phyloP scores from a whole-genome alignment of 371 early-diverging fungal species.

The Rhizopus sp. region DNA sequence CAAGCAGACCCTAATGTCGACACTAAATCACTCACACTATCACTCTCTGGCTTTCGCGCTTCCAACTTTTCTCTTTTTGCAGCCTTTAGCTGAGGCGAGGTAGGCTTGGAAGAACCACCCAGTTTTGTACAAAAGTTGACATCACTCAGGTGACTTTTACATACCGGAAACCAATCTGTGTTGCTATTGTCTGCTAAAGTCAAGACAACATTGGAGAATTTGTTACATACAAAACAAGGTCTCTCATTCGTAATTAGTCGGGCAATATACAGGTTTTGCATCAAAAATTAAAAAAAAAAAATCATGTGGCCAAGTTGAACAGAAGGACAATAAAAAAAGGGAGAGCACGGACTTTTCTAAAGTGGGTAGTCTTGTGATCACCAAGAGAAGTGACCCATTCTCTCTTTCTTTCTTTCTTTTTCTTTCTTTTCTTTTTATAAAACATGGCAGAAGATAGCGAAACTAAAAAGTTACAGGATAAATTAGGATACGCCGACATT shows the following conservation, averaged over 20 bases:
- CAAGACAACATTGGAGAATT: constrained; percentile 56
- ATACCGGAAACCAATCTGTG: constrained; percentile 61
- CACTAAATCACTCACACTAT: constrained; percentile 46
- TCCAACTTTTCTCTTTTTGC: constrained; percentile 11
- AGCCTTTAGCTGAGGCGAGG: constrained; percentile 7
- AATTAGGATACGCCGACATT: constrained; percentile 19
- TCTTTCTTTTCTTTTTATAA: neutral
- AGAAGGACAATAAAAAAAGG: neutral
- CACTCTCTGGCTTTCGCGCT: constrained; percentile 36
- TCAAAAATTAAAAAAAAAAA: neutral
- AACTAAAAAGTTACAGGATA: constrained; percentile 22
- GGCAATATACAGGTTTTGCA: constrained; percentile 57
- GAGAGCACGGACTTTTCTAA: neutral
- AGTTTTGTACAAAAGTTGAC: constrained; percentile 43
- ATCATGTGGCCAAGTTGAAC: neutral
- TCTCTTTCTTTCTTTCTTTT: constrained; percentile 3
- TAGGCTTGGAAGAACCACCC: constrained; percentile 24
- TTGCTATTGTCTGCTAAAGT: constrained; percentile 56
- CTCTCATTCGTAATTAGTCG: constrained; percentile 55
- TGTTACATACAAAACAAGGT: constrained; percentile 63
- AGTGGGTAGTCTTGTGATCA: neutral
- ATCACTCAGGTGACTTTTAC: constrained; percentile 48
- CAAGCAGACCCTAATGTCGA: constrained; percentile 46
- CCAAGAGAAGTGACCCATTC: neutral
- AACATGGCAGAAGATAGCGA: constrained; percentile 1